A percentile compares a stretch with the other conserved stretches of the same genome.
phyloP scores from a whole-genome alignment of 345 rosid species.

The Raphanus raphanistrum region DNA sequence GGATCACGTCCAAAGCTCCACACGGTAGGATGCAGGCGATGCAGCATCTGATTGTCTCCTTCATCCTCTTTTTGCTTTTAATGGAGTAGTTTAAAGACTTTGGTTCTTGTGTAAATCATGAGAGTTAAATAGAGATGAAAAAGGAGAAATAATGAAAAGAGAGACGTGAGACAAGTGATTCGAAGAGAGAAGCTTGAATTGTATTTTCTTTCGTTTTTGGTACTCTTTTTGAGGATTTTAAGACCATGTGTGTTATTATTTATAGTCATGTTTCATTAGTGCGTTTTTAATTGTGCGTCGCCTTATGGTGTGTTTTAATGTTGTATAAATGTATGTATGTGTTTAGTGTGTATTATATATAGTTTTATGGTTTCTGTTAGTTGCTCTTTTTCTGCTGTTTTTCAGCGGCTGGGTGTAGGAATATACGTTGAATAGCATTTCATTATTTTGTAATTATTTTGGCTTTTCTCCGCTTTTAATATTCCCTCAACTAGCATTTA shows the following conservation, averaged over 20 bases:
- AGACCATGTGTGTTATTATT: slow-evolving; percentile 32
- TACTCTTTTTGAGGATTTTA: not conserved
- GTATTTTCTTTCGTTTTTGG: slow-evolving; percentile 1
- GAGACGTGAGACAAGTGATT: slow-evolving; percentile 22
- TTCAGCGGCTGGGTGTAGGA: slow-evolving; percentile 28
- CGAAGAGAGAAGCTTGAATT: slow-evolving; percentile 28
- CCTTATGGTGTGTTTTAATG: not conserved
- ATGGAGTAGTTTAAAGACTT: not conserved
- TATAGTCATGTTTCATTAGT: slow-evolving; percentile 34
- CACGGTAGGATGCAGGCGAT: slow-evolving; percentile 98
- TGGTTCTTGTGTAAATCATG: slow-evolving; percentile 25
- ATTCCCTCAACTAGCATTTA: not conserved
- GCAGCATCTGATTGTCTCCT: slow-evolving; percentile 87
- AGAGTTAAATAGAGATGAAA: slow-evolving; percentile 20
- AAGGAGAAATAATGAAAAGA: not conserved
- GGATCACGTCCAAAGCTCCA: slow-evolving; percentile 90
- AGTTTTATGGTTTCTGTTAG: slow-evolving; percentile 29
- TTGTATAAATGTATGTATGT: not conserved
- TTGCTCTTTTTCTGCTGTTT: slow-evolving; percentile 18
- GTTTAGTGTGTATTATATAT: slow-evolving; percentile 11
- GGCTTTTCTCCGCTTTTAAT: slow-evolving; percentile 9
- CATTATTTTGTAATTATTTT: not conserved
- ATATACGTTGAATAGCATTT: slow-evolving; percentile 6
- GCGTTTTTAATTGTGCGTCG: slow-evolving; percentile 3
- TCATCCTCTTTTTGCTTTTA: slow-evolving; percentile 45